These are phyloP conservation scores for Microbotryum violaceum DNA, from an alignment of 1,284 basidiomycete species.

Conservation along the genomic window DNA sequence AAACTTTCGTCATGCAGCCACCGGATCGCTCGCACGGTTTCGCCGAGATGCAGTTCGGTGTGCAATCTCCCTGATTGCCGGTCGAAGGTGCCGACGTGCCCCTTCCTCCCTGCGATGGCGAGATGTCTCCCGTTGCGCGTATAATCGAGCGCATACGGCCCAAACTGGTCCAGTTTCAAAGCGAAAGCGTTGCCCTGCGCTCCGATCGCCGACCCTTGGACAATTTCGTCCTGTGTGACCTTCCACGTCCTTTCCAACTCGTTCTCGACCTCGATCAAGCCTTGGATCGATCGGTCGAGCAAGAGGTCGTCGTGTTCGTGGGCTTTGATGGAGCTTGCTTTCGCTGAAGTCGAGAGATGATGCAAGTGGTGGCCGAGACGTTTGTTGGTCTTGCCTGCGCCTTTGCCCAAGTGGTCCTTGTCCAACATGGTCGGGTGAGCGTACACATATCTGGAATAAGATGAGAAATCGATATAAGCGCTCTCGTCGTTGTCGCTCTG, in stretches of 20 bases:
- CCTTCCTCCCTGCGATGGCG: conserved; percentile 70
- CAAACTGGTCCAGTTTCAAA: conserved; percentile 70
- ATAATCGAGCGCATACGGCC: conserved; percentile 73
- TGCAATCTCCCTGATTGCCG: conserved; percentile 84
- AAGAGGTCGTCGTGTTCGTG: conserved; percentile 36
- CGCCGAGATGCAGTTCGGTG: conserved; percentile 78
- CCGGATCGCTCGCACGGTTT: conserved; percentile 84
- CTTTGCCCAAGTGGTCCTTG: conserved; percentile 50
- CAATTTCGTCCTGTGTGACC: conserved; percentile 71
- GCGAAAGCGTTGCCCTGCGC: conserved; percentile 68
- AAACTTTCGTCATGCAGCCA: conserved; percentile 89
- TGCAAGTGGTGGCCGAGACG: conserved; percentile 26
- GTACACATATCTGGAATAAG: conserved; percentile 52
- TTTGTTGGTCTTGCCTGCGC: conserved; percentile 47
- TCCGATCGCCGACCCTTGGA: conserved; percentile 42
- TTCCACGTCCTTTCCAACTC: conserved; percentile 85
- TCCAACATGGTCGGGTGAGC: conserved; percentile 1
- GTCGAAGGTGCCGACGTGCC: conserved; percentile 92
- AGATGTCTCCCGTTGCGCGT: conserved; percentile 86
- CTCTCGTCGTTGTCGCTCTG: not conserved
- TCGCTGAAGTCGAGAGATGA: conserved; percentile 19
- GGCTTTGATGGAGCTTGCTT: conserved; percentile 8
- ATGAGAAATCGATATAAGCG: conserved; percentile 1
- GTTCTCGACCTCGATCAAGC: conserved; percentile 62
- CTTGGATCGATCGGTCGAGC: conserved; percentile 50